Conservation (phyloP, 1,139 yeast species). For the Taphrina deformans region DNA sequence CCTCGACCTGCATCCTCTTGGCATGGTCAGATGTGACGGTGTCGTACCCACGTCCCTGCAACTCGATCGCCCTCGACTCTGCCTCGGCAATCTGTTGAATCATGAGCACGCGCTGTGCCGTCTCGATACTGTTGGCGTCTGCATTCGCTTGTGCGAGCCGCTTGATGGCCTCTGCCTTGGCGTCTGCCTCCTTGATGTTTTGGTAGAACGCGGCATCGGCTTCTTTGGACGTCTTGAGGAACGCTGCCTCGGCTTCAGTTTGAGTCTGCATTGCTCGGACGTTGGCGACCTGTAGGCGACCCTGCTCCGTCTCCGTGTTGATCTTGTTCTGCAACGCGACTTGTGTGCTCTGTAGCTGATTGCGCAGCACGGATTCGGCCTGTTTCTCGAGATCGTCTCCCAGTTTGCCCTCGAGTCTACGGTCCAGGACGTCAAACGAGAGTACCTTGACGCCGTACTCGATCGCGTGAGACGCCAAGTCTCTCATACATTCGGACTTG, state of each 20-base stretch:
- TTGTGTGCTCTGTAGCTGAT: slow-evolving; percentile 19
- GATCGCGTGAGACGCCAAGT: slow-evolving; percentile 17
- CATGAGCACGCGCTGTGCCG: slow-evolving; percentile 7
- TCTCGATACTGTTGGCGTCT: slow-evolving; percentile 21
- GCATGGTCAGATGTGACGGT: slow-evolving; percentile 6
- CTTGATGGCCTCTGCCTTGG: slow-evolving; percentile 23
- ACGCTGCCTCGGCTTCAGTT: slow-evolving; percentile 18
- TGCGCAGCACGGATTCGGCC: slow-evolving; percentile 21
- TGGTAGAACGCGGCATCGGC: slow-evolving; percentile 16
- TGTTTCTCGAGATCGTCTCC: slow-evolving; percentile 28
- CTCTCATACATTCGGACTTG: slow-evolving; percentile 26
- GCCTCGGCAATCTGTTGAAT: slow-evolving; percentile 24
- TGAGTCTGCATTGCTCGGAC: slow-evolving; percentile 12
- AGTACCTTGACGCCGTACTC: slow-evolving; percentile 29
- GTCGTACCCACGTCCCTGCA: slow-evolving; percentile 22
- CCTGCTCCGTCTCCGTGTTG: slow-evolving; percentile 30
- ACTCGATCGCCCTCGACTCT: slow-evolving; percentile 14
- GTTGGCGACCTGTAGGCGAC: slow-evolving; percentile 11
- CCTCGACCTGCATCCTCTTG: slow-evolving; percentile 17
- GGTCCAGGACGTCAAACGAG: slow-evolving; percentile 23
- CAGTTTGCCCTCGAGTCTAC: slow-evolving; percentile 26
- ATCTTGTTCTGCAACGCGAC: slow-evolving; percentile 18
- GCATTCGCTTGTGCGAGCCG: slow-evolving; percentile 27
- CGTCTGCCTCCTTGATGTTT: slow-evolving; percentile 20
- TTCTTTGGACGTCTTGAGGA: slow-evolving; percentile 6